Evolutionary conservation across 2,329 filamentous ascomycete species (phyloP).

Genomic region (Trichoderma lentiforme): DNA sequence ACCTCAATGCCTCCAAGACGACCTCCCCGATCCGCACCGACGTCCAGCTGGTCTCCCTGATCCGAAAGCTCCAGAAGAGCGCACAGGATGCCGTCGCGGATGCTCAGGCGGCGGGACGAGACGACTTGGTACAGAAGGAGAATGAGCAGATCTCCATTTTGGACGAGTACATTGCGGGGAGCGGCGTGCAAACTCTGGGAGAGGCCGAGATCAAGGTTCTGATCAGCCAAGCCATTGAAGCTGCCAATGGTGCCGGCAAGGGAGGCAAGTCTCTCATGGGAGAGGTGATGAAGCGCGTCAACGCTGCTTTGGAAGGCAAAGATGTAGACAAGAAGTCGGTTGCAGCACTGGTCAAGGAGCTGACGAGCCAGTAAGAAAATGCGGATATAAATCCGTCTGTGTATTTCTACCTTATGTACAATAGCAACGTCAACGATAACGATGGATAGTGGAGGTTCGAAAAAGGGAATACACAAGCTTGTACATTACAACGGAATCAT

Average conservation of each 20-base stretch:
- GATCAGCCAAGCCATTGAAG: constrained; percentile 51
- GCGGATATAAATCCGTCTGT: background rate
- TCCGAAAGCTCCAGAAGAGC: constrained; percentile 60
- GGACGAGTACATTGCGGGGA: constrained; percentile 60
- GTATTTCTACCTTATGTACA: background rate
- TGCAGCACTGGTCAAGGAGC: constrained; percentile 58
- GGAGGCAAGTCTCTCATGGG: constrained; percentile 51
- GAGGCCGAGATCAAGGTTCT: constrained; percentile 56
- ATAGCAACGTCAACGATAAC: background rate
- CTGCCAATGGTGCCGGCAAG: constrained; percentile 45
- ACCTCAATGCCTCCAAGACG: constrained; percentile 74
- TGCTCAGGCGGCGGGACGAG: constrained; percentile 60
- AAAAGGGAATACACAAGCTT: background rate
- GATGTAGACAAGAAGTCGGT: constrained; percentile 61
- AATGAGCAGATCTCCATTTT: constrained; percentile 61
- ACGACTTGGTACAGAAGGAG: constrained; percentile 70
- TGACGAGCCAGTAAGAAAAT: constrained; percentile 22
- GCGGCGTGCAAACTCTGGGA: constrained; percentile 56
- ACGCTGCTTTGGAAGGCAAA: constrained; percentile 57
- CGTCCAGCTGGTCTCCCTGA: constrained; percentile 62
- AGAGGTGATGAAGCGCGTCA: constrained; percentile 60
- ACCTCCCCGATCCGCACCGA: constrained; percentile 66
- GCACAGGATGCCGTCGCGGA: constrained; percentile 59
- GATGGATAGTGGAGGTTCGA: background rate
- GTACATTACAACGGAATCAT: background rate